Percentiles rank a stretch among this genome's conserved stretches.
Evolutionary conservation across 2,329 filamentous ascomycete genomes (phyloP).

Genomic region (Celoporthe dispersa): DNA sequence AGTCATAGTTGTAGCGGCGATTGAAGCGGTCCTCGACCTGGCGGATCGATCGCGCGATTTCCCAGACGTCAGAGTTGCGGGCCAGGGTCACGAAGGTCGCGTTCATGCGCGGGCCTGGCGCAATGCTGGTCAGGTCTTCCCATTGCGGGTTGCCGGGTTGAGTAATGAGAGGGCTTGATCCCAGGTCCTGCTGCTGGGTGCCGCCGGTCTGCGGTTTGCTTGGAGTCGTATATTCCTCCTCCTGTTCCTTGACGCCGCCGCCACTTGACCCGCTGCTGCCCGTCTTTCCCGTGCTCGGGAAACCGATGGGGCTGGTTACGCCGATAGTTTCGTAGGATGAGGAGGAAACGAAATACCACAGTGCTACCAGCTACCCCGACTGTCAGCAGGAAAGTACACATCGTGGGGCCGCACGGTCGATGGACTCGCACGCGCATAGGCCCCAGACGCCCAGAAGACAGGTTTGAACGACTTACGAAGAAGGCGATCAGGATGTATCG

Average conservation of each 20-base stretch:
- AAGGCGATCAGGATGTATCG: slow-evolving; percentile 81
- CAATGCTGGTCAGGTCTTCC: slow-evolving; percentile 55
- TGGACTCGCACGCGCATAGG: slow-evolving; percentile 30
- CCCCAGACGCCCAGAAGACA: slow-evolving; percentile 7
- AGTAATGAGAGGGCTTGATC: slow-evolving; percentile 54
- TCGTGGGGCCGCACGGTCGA: slow-evolving; percentile 5
- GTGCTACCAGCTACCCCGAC: slow-evolving; percentile 58
- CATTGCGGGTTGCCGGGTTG: slow-evolving; percentile 57
- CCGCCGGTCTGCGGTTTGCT: slow-evolving; percentile 36
- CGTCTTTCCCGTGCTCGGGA: slow-evolving; percentile 39
- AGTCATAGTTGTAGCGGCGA: slow-evolving; percentile 94
- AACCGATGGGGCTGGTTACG: slow-evolving; percentile 50
- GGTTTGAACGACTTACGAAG: slow-evolving; percentile 64
- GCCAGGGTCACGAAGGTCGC: slow-evolving; percentile 97
- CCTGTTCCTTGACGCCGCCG: slow-evolving; percentile 11
- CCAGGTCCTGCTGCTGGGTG: slow-evolving; percentile 40
- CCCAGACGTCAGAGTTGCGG: slow-evolving; percentile 92
- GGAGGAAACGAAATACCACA: slow-evolving; percentile 80
- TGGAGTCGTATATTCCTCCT: slow-evolving; percentile 23
- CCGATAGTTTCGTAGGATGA: slow-evolving; percentile 52
- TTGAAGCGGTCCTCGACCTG: slow-evolving; percentile 99
- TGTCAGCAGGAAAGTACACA: slow-evolving; percentile 32
- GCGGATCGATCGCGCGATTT: slow-evolving; percentile 93
- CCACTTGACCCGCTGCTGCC: slow-evolving; percentile 25
- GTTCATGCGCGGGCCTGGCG: slow-evolving; percentile 80